Conservation (phyloP, 2,329 filamentous ascomycete species). For the Sporothrix globosa region DNA sequence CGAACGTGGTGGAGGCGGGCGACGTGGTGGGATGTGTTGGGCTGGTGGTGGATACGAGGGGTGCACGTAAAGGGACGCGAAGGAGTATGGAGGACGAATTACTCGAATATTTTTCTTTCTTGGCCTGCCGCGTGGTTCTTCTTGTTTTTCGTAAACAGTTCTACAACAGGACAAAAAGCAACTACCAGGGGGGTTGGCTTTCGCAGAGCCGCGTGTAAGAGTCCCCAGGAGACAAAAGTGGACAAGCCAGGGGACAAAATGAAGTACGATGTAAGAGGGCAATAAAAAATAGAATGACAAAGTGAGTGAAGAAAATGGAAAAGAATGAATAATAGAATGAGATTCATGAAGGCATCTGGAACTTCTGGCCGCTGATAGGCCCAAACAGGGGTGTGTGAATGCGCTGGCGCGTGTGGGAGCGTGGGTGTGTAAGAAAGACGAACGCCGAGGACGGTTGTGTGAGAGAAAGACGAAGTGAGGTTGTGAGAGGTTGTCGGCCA, state of each 20-base stretch:
- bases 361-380: slow-evolving; percentile 26
- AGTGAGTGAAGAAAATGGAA: neutral
- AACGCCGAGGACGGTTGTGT: neutral
- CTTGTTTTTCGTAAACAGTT: neutral
- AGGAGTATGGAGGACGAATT: neutral
- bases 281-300: neutral
- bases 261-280: neutral
- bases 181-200: neutral
- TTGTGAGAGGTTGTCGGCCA: slow-evolving; percentile 24
- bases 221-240: neutral
- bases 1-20: slow-evolving; percentile 17
- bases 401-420: slow-evolving; percentile 26
- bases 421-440: slow-evolving; percentile 22
- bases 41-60: slow-evolving; percentile 6
- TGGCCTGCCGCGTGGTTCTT: neutral
- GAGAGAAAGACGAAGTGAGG: neutral
- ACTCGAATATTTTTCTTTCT: neutral
- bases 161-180: neutral
- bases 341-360: neutral
- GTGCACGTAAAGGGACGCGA: neutral
- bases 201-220: slow-evolving; percentile 17
- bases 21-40: slow-evolving; percentile 7
- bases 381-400: slow-evolving; percentile 19
- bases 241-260: neutral
- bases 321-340: neutral